Conservation (phyloP, 129 eudicot species). For the Tagetes patula region DNA sequence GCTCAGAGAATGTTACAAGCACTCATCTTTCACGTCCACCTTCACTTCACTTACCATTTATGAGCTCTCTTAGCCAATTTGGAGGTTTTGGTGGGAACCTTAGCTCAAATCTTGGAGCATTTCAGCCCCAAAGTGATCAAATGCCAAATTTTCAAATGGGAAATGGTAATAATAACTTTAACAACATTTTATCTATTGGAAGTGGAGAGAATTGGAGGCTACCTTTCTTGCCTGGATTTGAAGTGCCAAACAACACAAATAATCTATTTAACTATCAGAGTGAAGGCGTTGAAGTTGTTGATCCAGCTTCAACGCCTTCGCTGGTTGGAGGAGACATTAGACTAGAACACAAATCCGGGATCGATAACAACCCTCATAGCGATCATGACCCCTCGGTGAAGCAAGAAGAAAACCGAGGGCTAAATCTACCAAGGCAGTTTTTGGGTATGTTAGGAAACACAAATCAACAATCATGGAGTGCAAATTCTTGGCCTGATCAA, state of each 20-base stretch:
- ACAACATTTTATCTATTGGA: slow-evolving; percentile 32
- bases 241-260: slow-evolving; percentile 25
- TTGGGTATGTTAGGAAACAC: slow-evolving; percentile 37
- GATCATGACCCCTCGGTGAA: slow-evolving; percentile 40
- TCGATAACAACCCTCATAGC: slow-evolving; percentile 22
- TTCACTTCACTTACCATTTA: slow-evolving; percentile 51
- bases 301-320: slow-evolving; percentile 30
- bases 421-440: slow-evolving; percentile 44
- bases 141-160: slow-evolving; percentile 48
- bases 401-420: slow-evolving; percentile 39
- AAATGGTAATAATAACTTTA: slow-evolving; percentile 30
- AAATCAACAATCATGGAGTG: slow-evolving; percentile 52
- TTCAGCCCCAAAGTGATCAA: slow-evolving; percentile 40
- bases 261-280: slow-evolving; percentile 43
- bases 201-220: slow-evolving; percentile 58
- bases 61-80: slow-evolving; percentile 50
- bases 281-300: slow-evolving; percentile 25
- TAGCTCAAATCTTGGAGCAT: slow-evolving; percentile 45
- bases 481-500: slow-evolving; percentile 47
- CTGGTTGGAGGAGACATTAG: slow-evolving; percentile 34
- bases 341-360: slow-evolving; percentile 20
- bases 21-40: slow-evolving; percentile 39
- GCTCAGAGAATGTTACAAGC: slow-evolving; percentile 40
- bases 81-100: slow-evolving; percentile 33
- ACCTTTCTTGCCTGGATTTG: slow-evolving; percentile 51